Evolutionary conservation across 495 filamentous ascomycete species (phyloP), one percentile per base, ranked within the genome.

Genomic region (Parachaetomium inaequale): DNA sequence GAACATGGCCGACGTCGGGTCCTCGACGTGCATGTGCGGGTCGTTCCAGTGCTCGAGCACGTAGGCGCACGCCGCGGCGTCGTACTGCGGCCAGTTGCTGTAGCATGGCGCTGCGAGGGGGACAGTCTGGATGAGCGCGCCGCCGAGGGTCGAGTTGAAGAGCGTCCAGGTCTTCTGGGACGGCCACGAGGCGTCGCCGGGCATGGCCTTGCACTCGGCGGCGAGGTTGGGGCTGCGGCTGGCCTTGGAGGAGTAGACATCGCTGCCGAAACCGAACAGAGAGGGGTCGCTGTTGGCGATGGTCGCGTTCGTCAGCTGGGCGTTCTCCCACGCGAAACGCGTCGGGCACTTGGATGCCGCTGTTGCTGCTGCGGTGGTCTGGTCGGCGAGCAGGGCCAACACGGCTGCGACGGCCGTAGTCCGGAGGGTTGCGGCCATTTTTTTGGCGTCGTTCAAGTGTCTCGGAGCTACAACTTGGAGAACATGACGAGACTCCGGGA

Each of bases 91-190:
- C 70, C 75, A 81, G 45, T 75, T 74, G n/a, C 63, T 59, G 51
- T 83, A 85, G 71, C 84, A 87, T 6, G 81, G 72, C 7, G 82
- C 79, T 6, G 79, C 84, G 25, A 82, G 70, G 14, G 84, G 84
- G 19, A 81, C 79, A 1, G 80, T 83, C 61, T 82, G 76, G 58
- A 81, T 82, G n/a, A 87, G 72, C 1, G 77, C 74, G 38, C 79
- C 81, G n/a, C 76, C 81, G 11, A 80, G 68, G 6, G 80, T 66
- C 4, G 72, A 54, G 63, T 84, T 75, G 43, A 86, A 77, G 10
- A 76, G 61, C 6, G 69, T 63, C 77, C 80, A 83, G n/a, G 15
- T 70, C 68, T 7, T 65, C 4, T 62, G 19, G 8, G 68, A 61
- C 0, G 83, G 82, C 79, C 81, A 84, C 10, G 36, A 17, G 8